Evolutionary conservation across 345 rosid species (phyloP).

Genomic region (Cardamine chenopodiifolia): DNA sequence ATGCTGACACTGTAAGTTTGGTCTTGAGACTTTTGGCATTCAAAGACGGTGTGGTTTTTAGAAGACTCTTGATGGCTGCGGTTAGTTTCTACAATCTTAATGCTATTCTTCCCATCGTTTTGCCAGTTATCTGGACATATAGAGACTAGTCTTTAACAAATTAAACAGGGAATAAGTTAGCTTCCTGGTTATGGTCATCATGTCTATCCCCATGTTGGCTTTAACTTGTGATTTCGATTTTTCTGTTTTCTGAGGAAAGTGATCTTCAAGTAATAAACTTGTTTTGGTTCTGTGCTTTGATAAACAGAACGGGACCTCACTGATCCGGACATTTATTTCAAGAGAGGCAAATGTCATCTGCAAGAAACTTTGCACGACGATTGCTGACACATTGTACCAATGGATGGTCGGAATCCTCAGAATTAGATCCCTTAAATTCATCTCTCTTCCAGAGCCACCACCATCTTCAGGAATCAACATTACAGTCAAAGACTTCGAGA

Average conservation of each 20-base stretch:
- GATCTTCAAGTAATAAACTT: not conserved
- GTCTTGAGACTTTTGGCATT: constrained; percentile 73
- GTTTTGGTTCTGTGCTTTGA: constrained; percentile 30
- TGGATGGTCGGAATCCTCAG: constrained; percentile 52
- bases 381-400: constrained; percentile 61
- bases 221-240: not conserved
- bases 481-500: constrained; percentile 48
- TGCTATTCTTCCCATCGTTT: not conserved
- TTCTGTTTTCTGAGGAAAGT: not conserved
- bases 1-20: constrained; percentile 52
- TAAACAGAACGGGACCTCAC: constrained; percentile 80
- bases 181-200: not conserved
- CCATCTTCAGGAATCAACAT: constrained; percentile 48
- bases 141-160: not conserved
- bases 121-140: not conserved
- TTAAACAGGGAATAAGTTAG: not conserved
- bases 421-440: constrained; percentile 30
- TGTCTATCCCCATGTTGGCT: not conserved
- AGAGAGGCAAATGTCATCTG: constrained; percentile 66
- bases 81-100: constrained; percentile 53
- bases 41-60: constrained; percentile 73
- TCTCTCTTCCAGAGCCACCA: constrained; percentile 40
- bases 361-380: constrained; percentile 55
- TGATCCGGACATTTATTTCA: constrained; percentile 69
- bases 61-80: constrained; percentile 89